These are phyloP conservation scores for Chaetomiaceae sp. DNA, from an alignment of 2,329 filamentous ascomycete species.

Conservation along the genomic window DNA sequence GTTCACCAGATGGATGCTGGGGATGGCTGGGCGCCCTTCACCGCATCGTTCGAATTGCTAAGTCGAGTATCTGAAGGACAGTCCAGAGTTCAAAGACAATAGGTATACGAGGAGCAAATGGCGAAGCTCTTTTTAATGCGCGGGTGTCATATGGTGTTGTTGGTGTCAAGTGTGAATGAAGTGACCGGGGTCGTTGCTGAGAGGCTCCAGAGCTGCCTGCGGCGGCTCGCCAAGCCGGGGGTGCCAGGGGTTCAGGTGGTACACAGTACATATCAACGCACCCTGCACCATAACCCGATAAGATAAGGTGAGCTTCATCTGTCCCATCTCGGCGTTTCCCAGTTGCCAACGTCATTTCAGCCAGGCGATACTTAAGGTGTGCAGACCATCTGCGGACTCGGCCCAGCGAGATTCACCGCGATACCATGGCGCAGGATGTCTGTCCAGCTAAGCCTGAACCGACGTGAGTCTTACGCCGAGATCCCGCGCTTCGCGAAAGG, in stretches of 20 bases:
- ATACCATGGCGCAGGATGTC: conserved; percentile 35
- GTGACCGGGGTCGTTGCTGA: not conserved
- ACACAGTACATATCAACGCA: no score
- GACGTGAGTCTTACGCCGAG: conserved; percentile 34
- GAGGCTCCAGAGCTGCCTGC: conserved; percentile 6
- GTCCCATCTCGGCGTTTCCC: no score
- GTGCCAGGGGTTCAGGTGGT: conserved; percentile 9
- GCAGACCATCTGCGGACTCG: not conserved
- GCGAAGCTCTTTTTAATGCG: no score
- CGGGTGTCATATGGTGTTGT: no score
- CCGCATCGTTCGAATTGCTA: not conserved
- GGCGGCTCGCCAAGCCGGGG: conserved; percentile 1
- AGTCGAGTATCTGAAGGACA: not conserved
- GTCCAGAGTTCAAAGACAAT: not conserved
- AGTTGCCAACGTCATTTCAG: not conserved
- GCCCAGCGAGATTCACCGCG: not conserved
- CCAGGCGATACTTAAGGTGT: not conserved
- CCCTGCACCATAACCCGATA: conserved; percentile 12
- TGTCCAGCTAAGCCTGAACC: conserved; percentile 41
- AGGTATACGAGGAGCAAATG: no score
- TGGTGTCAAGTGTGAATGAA: no score
- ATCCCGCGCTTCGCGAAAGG: not conserved
- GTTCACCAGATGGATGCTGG: not conserved
- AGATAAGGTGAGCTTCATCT: conserved; percentile 16
- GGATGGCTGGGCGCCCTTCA: not conserved